Evolutionary conservation across 106 monocot genomes (phyloP).

Genomic region (Dendrobium chrysotoxum): DNA sequence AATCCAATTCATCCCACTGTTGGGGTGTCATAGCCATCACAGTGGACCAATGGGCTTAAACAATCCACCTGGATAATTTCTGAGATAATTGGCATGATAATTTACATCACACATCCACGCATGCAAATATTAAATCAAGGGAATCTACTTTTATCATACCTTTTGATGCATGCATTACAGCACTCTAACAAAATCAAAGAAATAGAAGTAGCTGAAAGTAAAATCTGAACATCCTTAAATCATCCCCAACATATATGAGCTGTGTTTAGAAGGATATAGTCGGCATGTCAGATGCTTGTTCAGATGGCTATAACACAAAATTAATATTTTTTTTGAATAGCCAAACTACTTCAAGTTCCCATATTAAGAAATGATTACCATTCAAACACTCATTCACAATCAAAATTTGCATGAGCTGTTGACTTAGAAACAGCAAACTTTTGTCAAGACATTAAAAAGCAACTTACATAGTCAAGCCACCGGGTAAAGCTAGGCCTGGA

Average conservation of each 20-base stretch:
- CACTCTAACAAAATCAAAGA: too few species aligned
- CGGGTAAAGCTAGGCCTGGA: not conserved
- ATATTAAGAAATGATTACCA: not conserved
- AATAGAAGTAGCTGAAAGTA: too few species aligned
- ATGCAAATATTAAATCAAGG: too few species aligned
- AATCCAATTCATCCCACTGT: too few species aligned
- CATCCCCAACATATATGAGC: not conserved
- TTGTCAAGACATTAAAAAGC: not conserved
- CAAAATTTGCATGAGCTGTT: not conserved
- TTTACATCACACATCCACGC: too few species aligned
- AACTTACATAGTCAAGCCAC: slow-evolving; percentile 1
- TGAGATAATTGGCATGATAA: too few species aligned
- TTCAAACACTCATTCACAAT: not conserved
- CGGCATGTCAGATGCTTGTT: not conserved
- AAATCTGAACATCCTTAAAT: not conserved
- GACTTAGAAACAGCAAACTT: not conserved
- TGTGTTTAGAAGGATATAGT: not conserved
- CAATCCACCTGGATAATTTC: too few species aligned
- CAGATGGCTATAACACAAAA: not conserved
- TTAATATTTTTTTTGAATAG: not conserved
- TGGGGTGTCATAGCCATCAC: too few species aligned
- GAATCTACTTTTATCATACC: too few species aligned
- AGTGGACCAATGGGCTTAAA: too few species aligned
- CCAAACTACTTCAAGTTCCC: not conserved
- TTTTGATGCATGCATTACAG: too few species aligned